Percentiles rank a stretch among this genome's conserved stretches.
Evolutionary conservation across 768 basidiomycete species (phyloP).

Genomic region (Neoboletus brunneissimus): DNA sequence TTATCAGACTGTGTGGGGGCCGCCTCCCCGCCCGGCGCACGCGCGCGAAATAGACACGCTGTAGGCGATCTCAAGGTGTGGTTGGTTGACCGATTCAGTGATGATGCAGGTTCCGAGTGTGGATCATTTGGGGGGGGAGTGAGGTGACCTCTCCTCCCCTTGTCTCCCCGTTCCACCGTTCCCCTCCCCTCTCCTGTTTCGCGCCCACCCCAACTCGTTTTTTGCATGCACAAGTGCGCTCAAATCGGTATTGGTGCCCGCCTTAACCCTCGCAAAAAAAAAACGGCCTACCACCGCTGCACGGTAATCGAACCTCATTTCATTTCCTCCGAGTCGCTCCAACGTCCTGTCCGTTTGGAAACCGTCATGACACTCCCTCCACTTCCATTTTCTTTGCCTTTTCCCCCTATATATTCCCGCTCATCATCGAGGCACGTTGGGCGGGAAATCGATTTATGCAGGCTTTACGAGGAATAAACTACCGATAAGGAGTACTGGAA

Average conservation of each 20-base stretch:
- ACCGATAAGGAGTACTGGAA: background rate
- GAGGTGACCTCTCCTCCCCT: background rate
- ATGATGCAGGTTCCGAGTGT: background rate
- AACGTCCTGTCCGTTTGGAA: background rate
- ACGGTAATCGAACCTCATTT: background rate
- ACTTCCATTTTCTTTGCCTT: too few species aligned
- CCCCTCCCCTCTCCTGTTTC: background rate
- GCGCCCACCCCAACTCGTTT: background rate
- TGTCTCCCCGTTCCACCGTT: too few species aligned
- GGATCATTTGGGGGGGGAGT: background rate
- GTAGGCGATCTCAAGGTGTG: background rate
- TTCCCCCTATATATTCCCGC: background rate
- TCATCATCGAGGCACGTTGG: background rate
- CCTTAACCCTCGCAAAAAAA: background rate
- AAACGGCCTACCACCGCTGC: background rate
- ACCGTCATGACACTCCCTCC: background rate
- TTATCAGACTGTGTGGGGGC: conserved; percentile 2
- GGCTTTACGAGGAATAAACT: background rate
- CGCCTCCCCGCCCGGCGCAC: background rate
- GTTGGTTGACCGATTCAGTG: background rate
- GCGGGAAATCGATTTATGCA: background rate
- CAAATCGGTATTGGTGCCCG: background rate
- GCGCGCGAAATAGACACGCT: background rate
- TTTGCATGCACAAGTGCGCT: too few species aligned
- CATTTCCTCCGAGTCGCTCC: background rate